These are phyloP conservation scores for Aspergillus neoniger DNA, from an alignment of 2,329 filamentous ascomycete genomes.

Conservation along the genomic window DNA sequence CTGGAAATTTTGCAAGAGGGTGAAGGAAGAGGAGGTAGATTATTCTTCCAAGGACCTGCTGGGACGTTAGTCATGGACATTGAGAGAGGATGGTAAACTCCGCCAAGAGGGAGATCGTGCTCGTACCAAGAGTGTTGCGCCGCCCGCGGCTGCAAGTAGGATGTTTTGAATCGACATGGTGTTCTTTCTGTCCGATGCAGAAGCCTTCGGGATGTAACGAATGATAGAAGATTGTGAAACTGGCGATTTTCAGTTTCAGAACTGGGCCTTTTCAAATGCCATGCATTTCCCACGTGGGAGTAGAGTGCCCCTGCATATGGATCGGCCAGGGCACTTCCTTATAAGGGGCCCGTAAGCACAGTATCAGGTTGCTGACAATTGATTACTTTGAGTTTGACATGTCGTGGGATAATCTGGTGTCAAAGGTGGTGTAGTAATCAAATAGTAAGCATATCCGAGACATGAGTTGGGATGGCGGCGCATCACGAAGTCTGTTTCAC, in stretches of 20 bases:
- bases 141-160: background rate
- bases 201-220: background rate
- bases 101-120: background rate
- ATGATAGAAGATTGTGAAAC: background rate
- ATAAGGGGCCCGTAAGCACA: background rate
- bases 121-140: background rate
- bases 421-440: background rate
- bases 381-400: background rate
- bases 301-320: background rate
- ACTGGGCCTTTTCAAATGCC: background rate
- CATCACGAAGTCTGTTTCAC: background rate
- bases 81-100: background rate
- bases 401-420: background rate
- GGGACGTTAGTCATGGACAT: background rate
- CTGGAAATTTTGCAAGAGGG: background rate
- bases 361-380: background rate
- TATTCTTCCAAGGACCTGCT: background rate
- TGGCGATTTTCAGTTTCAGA: background rate
- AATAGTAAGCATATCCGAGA: background rate
- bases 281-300: background rate
- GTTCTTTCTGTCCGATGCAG: no score
- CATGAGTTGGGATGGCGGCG: background rate
- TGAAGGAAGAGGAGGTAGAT: background rate
- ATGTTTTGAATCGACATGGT: background rate
- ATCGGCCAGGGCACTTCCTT: background rate